Evolutionary conservation across 2,329 filamentous ascomycete species (phyloP), one percentile per base, ranked within the genome.

Genomic region (Onygenales sp.): DNA sequence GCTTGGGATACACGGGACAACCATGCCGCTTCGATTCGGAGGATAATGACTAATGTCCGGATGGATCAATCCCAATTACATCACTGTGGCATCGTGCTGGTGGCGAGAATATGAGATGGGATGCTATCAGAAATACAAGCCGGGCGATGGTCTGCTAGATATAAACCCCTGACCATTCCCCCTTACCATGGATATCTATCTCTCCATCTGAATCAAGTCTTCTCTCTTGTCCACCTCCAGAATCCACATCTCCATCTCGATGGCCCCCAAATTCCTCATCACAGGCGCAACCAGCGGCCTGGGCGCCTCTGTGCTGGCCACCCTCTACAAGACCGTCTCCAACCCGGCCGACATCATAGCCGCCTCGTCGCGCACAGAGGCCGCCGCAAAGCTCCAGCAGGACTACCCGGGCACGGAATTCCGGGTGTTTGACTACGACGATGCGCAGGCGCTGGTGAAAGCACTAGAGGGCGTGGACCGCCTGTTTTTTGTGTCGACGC

Each of bases 401-500:
- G 56, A 70, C 66, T 55, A 73, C 6, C 64, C 68, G 14, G 75
- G 76, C 27, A 74, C 78, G 36, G 66, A 69, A 2, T 76, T 80
- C 48, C 77, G 79, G 1, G 65, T 74, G 52, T 77, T 77, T 6
- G 72, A 76, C 56, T 84, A 78, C 63, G 75, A 80, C 42, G 69
- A 74, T 39, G 65, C 71, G 0, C 60, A 65, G 1, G 70, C 74
- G 3, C 67, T 83, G 13, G 68, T 75, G 34, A 54, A 63, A 0
- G 77, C 77, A 0, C 78, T 84, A 52, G 32, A 62, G 6, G 77
- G 71, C 21, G 74, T 82, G 10, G 74, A 81, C 50, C 72, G 74
- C 46, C 65, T 84, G 37, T 76, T 83, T 54, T 76, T 84, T 47
- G 75, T 84, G 17, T 82, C 80, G 4, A 78, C 75, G 21, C 74